Evolutionary conservation across 768 basidiomycete genomes (phyloP).

Genomic region (Megacollybia marginata): DNA sequence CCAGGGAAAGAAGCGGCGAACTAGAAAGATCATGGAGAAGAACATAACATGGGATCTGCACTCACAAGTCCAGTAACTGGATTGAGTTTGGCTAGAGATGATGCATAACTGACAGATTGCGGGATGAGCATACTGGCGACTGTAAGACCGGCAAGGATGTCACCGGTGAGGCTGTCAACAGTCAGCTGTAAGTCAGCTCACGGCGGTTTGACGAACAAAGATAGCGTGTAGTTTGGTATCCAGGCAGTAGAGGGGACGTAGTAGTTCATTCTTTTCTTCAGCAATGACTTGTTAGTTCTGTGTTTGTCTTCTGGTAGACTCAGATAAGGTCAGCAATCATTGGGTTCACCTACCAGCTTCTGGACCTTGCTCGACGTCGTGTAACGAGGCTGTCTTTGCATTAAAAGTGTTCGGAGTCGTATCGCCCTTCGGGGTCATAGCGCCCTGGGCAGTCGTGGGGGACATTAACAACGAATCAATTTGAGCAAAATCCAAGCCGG

Average conservation of each 20-base stretch:
- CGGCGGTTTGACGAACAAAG: constrained; percentile 40
- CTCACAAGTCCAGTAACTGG: constrained; percentile 81
- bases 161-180: constrained; percentile 31
- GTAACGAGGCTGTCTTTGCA: too few relatives aligned
- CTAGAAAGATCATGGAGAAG: constrained; percentile 23
- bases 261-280: constrained; percentile 51
- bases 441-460: too few relatives aligned
- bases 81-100: constrained; percentile 77
- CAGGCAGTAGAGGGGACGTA: constrained; percentile 73
- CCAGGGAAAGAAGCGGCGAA: constrained; percentile 83
- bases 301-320: not conserved
- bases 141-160: constrained; percentile 80
- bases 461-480: too few relatives aligned
- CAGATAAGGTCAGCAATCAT: too few relatives aligned
- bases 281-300: constrained; percentile 15
- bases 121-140: constrained; percentile 82
- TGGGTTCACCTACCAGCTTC: too few relatives aligned
- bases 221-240: constrained; percentile 71
- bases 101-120: constrained; percentile 87
- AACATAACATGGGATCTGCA: constrained; percentile 1
- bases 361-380: too few relatives aligned
- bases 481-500: too few relatives aligned
- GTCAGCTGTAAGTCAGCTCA: constrained; percentile 1
- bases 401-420: too few relatives aligned
- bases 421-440: too few relatives aligned